A percentile compares a stretch with the other conserved stretches of the same genome.
These are phyloP conservation scores for Rhizopogon roseolus DNA, from an alignment of 768 basidiomycete species.

Conservation along the genomic window DNA sequence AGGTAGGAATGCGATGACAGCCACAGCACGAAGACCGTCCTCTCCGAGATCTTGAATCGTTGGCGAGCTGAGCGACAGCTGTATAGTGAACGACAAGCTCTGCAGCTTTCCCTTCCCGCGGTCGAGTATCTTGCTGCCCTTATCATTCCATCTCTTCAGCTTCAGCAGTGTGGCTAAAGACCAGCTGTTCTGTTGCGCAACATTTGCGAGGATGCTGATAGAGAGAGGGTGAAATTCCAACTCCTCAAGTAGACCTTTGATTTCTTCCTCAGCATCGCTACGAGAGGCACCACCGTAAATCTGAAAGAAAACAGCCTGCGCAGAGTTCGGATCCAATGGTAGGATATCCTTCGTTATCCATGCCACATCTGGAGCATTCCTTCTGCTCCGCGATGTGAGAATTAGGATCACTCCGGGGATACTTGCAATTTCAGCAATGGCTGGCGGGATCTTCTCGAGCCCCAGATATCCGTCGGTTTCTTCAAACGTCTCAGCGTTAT, in stretches of 20 bases:
- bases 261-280: background rate
- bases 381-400: too few species aligned
- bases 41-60: background rate
- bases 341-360: background rate
- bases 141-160: background rate
- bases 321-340: background rate
- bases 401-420: too few species aligned
- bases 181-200: background rate
- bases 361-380: too few species aligned
- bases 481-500: background rate
- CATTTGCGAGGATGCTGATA: background rate
- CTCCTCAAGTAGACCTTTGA: background rate
- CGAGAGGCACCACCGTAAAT: background rate
- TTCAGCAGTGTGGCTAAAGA: background rate
- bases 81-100: background rate
- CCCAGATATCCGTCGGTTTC: background rate
- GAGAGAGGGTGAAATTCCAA: background rate
- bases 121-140: too few species aligned
- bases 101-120: background rate
- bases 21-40: background rate
- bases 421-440: background rate
- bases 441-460: background rate
- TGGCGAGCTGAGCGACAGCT: background rate
- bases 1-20: background rate
- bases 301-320: background rate